Evolutionary conservation across 176 grass and related monocot species (phyloP).

Genomic region (Elaeis guineensis): DNA sequence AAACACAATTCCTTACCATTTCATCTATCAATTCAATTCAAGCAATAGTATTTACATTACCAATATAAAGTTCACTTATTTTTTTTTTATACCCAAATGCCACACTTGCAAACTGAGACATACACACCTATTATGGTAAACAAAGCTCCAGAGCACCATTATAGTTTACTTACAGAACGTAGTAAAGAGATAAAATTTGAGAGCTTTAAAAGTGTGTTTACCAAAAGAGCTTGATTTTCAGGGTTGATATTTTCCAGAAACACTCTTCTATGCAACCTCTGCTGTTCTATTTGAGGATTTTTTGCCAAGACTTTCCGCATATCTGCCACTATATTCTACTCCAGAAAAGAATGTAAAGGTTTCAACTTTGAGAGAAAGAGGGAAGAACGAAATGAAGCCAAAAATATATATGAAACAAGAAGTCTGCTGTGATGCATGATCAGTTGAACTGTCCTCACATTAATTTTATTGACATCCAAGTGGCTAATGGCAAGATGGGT

Average conservation of each 20-base stretch:
- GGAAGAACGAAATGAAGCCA: neutral
- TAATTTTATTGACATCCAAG: conserved; percentile 97
- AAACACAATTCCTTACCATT: too few relatives aligned
- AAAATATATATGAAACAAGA: conserved; percentile 9
- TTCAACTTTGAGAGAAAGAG: conserved; percentile 4
- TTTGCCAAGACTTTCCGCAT: conserved; percentile 97
- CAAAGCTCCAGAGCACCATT: too few relatives aligned
- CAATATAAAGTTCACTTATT: too few relatives aligned
- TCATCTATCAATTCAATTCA: too few relatives aligned
- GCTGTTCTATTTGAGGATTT: conserved; percentile 85
- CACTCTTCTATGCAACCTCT: conserved; percentile 88
- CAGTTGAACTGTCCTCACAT: conserved; percentile 31
- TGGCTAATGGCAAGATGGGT: conserved; percentile 92
- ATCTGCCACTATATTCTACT: conserved; percentile 82
- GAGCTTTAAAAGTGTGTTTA: conserved; percentile 15
- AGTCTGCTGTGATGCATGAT: neutral
- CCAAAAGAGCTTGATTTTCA: conserved; percentile 91
- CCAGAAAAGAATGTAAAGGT: conserved; percentile 18
- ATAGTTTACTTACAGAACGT: too few relatives aligned
- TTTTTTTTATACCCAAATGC: too few relatives aligned
- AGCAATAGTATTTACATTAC: too few relatives aligned
- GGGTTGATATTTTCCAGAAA: conserved; percentile 93
- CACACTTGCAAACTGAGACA: too few relatives aligned
- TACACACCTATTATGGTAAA: too few relatives aligned
- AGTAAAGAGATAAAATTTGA: too few relatives aligned